Conservation (phyloP, 805 yeast species). For the Candida sanyiensis region DNA sequence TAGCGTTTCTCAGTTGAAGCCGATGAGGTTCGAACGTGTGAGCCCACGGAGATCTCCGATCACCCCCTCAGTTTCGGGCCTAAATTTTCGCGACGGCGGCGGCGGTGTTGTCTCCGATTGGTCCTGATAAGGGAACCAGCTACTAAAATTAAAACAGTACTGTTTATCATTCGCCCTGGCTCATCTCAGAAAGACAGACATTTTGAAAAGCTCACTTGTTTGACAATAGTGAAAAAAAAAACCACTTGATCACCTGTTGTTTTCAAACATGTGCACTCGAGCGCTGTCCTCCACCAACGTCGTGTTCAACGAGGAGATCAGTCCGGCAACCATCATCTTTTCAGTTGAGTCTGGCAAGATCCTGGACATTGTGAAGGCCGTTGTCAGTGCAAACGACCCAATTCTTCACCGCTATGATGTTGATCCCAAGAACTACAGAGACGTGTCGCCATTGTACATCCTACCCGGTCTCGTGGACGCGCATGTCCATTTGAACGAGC, state of each 20-base stretch:
- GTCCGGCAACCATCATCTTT: slow-evolving; percentile 62
- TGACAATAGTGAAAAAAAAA: too few relatives aligned
- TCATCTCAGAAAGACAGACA: too few relatives aligned
- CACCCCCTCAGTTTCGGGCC: too few relatives aligned
- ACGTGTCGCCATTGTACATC: slow-evolving; percentile 57
- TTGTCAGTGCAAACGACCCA: slow-evolving; percentile 36
- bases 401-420: slow-evolving; percentile 40
- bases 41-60: too few relatives aligned
- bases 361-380: slow-evolving; percentile 39
- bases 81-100: too few relatives aligned
- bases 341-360: slow-evolving; percentile 55
- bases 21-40: too few relatives aligned
- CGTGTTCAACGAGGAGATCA: slow-evolving; percentile 39
- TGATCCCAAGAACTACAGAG: slow-evolving; percentile 35
- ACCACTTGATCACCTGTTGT: neutral
- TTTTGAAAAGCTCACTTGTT: too few relatives aligned
- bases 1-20: too few relatives aligned
- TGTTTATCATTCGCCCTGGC: too few relatives aligned
- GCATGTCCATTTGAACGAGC: slow-evolving; percentile 93
- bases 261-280: slow-evolving; percentile 18
- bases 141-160: too few relatives aligned
- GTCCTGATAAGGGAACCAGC: too few relatives aligned
- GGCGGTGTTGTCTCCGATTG: too few relatives aligned
- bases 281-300: slow-evolving; percentile 61
- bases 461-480: slow-evolving; percentile 92